Evolutionary conservation across 352 stramenopile species (phyloP).

Genomic region (Phytophthora crassamura): DNA sequence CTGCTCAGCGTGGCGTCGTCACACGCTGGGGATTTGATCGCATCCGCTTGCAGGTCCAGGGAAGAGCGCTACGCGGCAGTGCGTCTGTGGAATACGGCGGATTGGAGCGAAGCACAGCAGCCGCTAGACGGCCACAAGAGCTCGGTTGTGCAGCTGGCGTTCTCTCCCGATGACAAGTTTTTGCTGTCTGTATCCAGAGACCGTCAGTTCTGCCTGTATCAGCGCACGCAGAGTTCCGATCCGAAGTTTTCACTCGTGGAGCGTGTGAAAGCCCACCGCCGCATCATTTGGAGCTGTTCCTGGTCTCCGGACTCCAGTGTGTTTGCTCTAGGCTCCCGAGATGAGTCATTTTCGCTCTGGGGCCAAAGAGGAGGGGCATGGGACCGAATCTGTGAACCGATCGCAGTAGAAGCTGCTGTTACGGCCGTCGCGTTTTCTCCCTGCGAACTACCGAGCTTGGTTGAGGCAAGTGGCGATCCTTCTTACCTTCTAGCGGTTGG

Average conservation of each 20-base stretch:
- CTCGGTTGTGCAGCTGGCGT: conserved; percentile 80
- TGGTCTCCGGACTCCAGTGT: conserved; percentile 68
- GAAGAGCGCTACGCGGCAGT: conserved; percentile 70
- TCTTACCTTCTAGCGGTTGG: conserved; percentile 62
- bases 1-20: conserved; percentile 73
- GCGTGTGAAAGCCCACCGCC: conserved; percentile 73
- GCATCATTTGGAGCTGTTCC: conserved; percentile 84
- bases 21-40: conserved; percentile 56
- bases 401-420: conserved; percentile 52
- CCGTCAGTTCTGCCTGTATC: conserved; percentile 74
- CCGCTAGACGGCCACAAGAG: conserved; percentile 78
- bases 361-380: conserved; percentile 27
- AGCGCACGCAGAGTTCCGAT: conserved; percentile 24
- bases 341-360: conserved; percentile 76
- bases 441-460: neutral
- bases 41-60: conserved; percentile 78
- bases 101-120: conserved; percentile 54
- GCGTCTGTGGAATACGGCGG: conserved; percentile 68
- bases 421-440: conserved; percentile 72
- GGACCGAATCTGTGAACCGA: conserved; percentile 18
- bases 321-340: conserved; percentile 68
- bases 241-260: conserved; percentile 47
- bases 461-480: neutral
- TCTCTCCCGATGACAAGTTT: conserved; percentile 66
- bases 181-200: conserved; percentile 80